phyloP scores from a whole-genome alignment of 2,329 filamentous ascomycete genomes.

The Alternaria incomplexa region DNA sequence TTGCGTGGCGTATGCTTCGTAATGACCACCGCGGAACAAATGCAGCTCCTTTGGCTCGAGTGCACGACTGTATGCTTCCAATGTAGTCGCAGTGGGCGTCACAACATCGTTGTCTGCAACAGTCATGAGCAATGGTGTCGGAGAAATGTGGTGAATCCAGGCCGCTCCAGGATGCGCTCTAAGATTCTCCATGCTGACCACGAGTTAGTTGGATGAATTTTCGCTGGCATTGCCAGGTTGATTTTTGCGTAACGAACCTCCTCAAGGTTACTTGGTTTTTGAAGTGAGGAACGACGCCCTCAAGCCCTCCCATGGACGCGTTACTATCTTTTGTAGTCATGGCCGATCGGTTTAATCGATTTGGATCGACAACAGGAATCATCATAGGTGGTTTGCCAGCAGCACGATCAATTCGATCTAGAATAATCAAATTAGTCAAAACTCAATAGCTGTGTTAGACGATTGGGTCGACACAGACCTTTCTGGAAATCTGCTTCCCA shows the following conservation, averaged over 20 bases:
- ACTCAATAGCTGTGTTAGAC: neutral
- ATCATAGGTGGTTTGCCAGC: neutral
- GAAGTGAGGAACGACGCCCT: neutral
- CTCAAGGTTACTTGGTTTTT: neutral
- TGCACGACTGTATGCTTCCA: slow-evolving; percentile 1
- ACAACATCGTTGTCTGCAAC: neutral
- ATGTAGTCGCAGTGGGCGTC: neutral
- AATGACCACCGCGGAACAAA: neutral
- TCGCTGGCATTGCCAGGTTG: neutral
- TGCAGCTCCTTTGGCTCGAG: slow-evolving; percentile 6
- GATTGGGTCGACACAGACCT: neutral
- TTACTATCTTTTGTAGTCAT: neutral
- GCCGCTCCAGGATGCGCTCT: neutral
- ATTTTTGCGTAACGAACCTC: neutral
- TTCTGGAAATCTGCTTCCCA: neutral
- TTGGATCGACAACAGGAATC: neutral
- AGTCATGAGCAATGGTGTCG: neutral
- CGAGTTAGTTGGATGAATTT: neutral
- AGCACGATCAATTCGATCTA: neutral
- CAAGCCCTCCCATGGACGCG: neutral
- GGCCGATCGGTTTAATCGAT: neutral
- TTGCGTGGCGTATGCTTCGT: neutral
- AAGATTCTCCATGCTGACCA: neutral
- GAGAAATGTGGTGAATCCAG: slow-evolving; percentile 2
- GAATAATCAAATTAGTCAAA: neutral